Conservation (phyloP, 2,329 filamentous ascomycete genomes). For the Colletotrichum spaethianum region DNA sequence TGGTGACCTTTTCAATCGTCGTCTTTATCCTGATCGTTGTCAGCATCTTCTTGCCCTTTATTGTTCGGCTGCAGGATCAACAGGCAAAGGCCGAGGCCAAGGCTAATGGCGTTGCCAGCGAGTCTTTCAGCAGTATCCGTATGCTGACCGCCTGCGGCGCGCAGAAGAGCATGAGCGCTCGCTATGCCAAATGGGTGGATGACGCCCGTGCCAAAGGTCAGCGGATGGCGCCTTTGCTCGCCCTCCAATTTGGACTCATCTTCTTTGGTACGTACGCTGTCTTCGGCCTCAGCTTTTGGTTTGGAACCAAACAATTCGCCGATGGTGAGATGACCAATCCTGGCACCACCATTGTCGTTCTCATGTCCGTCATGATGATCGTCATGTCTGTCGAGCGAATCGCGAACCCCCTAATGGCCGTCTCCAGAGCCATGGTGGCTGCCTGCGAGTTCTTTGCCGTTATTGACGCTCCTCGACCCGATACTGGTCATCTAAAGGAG, state of each 20-base stretch:
- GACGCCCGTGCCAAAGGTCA: conserved; percentile 66
- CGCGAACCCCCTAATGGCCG: conserved; percentile 69
- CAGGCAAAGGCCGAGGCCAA: conserved; percentile 68
- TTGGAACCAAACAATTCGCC: conserved; percentile 61
- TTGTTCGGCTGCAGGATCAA: conserved; percentile 66
- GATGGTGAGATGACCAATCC: conserved; percentile 4
- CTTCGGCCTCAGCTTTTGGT: conserved; percentile 75
- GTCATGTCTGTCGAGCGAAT: conserved; percentile 70
- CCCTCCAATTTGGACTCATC: conserved; percentile 67
- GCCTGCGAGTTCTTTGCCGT: conserved; percentile 71
- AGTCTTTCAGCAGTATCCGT: conserved; percentile 71
- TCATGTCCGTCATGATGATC: conserved; percentile 72
- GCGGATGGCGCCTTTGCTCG: conserved; percentile 64
- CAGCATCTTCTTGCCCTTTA: conserved; percentile 65
- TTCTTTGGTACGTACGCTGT: conserved; percentile 68
- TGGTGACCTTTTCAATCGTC: conserved; percentile 70
- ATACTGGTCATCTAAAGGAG: conserved; percentile 52
- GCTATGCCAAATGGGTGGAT: conserved; percentile 68
- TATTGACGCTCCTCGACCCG: conserved; percentile 62
- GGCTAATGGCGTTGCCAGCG: conserved; percentile 72
- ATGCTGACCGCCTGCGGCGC: conserved; percentile 76
- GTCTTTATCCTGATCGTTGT: conserved; percentile 68
- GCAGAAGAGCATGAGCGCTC: conserved; percentile 65
- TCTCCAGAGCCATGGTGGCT: conserved; percentile 70
- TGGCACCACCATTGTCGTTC: conserved; percentile 50